Percentiles rank a stretch among this genome's conserved stretches.
phyloP scores from a whole-genome alignment of 2,329 filamentous ascomycete genomes.

The Trichoderma polysporum region DNA sequence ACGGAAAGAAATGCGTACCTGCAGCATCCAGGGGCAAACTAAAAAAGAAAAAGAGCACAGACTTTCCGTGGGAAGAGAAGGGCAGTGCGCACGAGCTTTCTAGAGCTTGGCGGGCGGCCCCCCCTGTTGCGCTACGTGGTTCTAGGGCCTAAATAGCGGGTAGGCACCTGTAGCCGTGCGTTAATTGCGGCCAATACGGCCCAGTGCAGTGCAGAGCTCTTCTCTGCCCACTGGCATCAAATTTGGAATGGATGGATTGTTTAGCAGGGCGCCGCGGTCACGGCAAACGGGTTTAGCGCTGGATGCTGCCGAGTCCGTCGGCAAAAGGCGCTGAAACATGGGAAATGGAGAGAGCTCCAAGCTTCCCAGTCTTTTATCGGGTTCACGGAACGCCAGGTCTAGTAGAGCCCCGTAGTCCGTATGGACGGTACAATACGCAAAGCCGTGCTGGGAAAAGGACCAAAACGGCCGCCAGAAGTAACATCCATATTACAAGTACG shows the following conservation, averaged over 20 bases:
- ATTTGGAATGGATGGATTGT: too few species aligned
- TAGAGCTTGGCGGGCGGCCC: not conserved
- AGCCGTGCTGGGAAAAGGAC: not conserved
- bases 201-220: too few species aligned
- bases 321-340: not conserved
- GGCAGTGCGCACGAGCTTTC: not conserved
- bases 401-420: too few species aligned
- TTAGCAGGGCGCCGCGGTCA: not conserved
- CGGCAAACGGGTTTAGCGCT: not conserved
- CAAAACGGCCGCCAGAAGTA: not conserved
- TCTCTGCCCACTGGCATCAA: too few species aligned
- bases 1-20: constrained; percentile 3
- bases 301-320: not conserved
- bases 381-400: too few species aligned
- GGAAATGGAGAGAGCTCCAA: not conserved
- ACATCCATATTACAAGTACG: not conserved
- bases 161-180: too few species aligned
- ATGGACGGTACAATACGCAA: not conserved
- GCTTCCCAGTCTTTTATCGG: not conserved
- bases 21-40: constrained; percentile 9
- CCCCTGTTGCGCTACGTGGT: too few species aligned
- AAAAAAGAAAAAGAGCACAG: too few species aligned
- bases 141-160: not conserved
- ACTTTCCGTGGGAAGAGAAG: too few species aligned
- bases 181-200: too few species aligned